Base-by-base conservation (phyloP, 306 rosid species). In the Sesbania bispinosa region DNA sequence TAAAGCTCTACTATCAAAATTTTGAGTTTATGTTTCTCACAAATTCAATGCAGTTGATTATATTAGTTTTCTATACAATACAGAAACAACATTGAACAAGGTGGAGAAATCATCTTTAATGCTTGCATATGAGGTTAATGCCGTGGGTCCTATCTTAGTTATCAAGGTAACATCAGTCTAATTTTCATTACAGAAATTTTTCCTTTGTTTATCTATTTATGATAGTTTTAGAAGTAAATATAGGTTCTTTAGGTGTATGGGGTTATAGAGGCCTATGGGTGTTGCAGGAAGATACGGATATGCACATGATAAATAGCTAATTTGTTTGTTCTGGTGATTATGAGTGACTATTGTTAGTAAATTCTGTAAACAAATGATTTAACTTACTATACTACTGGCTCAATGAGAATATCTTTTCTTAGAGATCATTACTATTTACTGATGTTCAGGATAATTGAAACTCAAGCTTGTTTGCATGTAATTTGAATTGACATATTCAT, bases 71-170 rank as follows among this genome's bases (percentile, higher is more conserved):
- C 24, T 71, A 52, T 80, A 74, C 77, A 51, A 74, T 82, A 80
- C 97, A 93, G 98, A 93, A 83, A 88, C 97, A 55, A 85, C 97
- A 9, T 39, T 93, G 87, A 84, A 69, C 85, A 90, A 90, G 77
- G 87, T 90, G 73, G 88, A 93, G 82, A 93, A 86, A 74, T 85
- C 97, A 35, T 85, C 96, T 53, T 81, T 93, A 80, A 77, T 90
- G 81, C 86, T 82, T 69, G 80, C 98, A 6, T 93, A 88, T 26
- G 98, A 90, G 83, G 83, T 90, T 73, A 93, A 93, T 77, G 94
- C 98, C 2, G 92, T 87, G 3, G 98, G 98, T 78, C 98, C 98
- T 47, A 77, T 88, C 72, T 77, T 93, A 63, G 97, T 90, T 79
- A 87, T 88, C 81, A 93, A 93, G 98, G 98, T 93, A 83, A 74